Base-by-base conservation (phyloP, 805 yeast species). In the Ogataea ganodermae region DNA sequence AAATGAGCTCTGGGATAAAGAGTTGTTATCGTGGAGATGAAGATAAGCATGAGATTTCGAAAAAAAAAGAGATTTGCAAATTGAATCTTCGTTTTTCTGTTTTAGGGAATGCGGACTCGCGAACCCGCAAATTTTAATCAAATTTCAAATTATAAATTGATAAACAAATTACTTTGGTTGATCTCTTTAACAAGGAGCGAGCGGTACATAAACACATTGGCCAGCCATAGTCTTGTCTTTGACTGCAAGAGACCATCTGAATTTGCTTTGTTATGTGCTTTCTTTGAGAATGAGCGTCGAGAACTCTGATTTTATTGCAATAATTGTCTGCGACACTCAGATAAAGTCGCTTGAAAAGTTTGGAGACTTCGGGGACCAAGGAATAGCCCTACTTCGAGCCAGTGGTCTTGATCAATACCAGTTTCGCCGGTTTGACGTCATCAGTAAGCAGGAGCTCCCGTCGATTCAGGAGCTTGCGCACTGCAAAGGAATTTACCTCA, bases 351-450 rank as follows among this genome's bases (percentile, higher is more conserved):
- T 50, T 3, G 12, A 20, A 6, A 56, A 55, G n/a, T 71, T 56
- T 56, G 84, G 84, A 1, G 80, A 78, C 58, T 80, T 75, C 58
- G 84, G 80, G 2, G 81, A 79, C 50, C 73, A 73, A 52, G 69
- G 75, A 21, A 52, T 53, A 1, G 57, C 56, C 5, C 58, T 78
- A 6, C 49, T 80, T 35, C 31, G 55, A 18, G 42, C 45, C 0
- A 55, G 62, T 2, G 64, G 66, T 1, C 27, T 49, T 10, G 42
- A 53, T 7, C 45, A 49, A 12, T 49, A 57, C 18, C 58, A 57
- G 6, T 59, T 63, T 42, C 63, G 56, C 12, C 71, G 69, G 48
- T 79, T 70, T 52, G 70, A 72, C 50, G 72, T 74, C 5, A 65
- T 67, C 36, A 55, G 57, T 4, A 42, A 57, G 12, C 40, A 42